Evolutionary conservation across 2,329 filamentous ascomycete species (phyloP).

Genomic region (Xylariaceae sp.): DNA sequence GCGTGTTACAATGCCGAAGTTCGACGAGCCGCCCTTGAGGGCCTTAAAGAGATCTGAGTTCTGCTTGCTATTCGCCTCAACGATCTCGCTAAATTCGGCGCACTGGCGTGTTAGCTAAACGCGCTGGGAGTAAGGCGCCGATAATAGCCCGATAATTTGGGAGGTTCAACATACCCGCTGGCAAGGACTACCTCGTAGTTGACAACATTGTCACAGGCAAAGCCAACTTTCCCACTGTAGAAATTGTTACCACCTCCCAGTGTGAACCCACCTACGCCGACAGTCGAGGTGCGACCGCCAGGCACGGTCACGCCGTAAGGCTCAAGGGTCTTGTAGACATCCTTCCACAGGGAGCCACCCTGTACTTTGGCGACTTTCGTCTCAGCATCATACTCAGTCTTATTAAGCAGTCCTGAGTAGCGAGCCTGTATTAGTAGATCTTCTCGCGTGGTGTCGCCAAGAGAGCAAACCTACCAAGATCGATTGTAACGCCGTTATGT

Average conservation of each 20-base stretch:
- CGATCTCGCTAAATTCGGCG: background rate
- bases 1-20: slow-evolving; percentile 5
- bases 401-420: background rate
- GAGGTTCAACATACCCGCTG: background rate
- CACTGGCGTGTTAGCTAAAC: background rate
- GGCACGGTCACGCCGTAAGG: background rate
- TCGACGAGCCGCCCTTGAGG: slow-evolving; percentile 5
- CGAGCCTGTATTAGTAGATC: background rate
- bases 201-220: slow-evolving; percentile 2
- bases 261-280: slow-evolving; percentile 2
- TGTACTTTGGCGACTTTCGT: slow-evolving; percentile 2
- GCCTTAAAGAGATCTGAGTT: slow-evolving; percentile 2
- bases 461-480: background rate
- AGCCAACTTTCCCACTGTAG: background rate
- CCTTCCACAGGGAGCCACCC: slow-evolving; percentile 3
- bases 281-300: background rate
- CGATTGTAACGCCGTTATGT: slow-evolving; percentile 1
- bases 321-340: background rate
- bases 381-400: background rate
- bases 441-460: background rate
- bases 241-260: slow-evolving; percentile 2
- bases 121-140: background rate
- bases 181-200: slow-evolving; percentile 4
- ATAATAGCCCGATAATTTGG: background rate
- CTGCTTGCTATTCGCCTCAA: slow-evolving; percentile 1